Conservation (phyloP, 73 alveolate genomes). For the Paramecium sonneborni region DNA sequence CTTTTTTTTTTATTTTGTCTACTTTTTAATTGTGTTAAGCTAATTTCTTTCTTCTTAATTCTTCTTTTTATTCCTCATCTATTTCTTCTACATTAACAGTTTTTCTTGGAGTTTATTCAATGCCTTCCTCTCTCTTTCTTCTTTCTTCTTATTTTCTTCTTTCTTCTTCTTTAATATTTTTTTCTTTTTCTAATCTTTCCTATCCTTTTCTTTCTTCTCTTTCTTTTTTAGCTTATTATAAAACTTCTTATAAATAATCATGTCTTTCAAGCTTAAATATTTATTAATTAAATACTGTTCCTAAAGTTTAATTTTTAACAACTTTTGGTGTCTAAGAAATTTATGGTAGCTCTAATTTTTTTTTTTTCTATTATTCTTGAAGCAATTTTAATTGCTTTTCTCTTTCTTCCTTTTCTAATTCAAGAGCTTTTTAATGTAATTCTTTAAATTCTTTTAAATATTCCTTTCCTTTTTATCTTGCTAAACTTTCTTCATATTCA, state of each 20-base stretch:
- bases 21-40: slow-evolving; percentile 20
- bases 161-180: neutral
- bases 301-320: slow-evolving; percentile 23
- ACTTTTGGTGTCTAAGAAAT: neutral
- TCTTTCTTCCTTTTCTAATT: slow-evolving; percentile 38
- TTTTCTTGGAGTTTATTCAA: slow-evolving; percentile 22
- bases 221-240: slow-evolving; percentile 29
- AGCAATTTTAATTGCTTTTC: neutral
- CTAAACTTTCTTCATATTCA: neutral
- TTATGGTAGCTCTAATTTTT: slow-evolving; percentile 30
- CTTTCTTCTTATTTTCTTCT: neutral
- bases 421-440: slow-evolving; percentile 4
- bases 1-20: slow-evolving; percentile 33
- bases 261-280: slow-evolving; percentile 40
- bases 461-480: slow-evolving; percentile 8
- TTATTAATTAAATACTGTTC: neutral
- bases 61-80: slow-evolving; percentile 4
- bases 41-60: neutral
- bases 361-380: neutral
- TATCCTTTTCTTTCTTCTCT: neutral
- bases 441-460: slow-evolving; percentile 31
- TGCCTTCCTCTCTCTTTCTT: neutral
- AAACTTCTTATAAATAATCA: slow-evolving; percentile 30
- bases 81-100: neutral
- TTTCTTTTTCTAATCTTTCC: neutral